These are phyloP conservation scores for Populus tomentosa DNA, from an alignment of 441 rosid species.

Conservation along the genomic window DNA sequence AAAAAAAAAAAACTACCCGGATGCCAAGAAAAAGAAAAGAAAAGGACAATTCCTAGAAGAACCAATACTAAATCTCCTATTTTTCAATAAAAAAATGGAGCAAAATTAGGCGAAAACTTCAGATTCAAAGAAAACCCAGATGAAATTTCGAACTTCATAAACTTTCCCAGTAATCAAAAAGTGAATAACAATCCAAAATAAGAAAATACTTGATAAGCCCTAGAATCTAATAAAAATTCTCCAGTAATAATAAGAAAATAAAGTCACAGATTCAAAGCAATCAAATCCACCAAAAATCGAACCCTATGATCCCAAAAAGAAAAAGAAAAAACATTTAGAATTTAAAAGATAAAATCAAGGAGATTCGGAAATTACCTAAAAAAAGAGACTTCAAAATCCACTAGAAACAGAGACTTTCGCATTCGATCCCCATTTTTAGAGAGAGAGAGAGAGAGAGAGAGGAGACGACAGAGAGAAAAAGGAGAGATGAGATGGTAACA, in stretches of 20 bases:
- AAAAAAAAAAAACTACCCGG: background rate
- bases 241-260: slow-evolving; percentile 7
- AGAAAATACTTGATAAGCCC: slow-evolving; percentile 23
- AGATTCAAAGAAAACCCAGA: slow-evolving; percentile 1
- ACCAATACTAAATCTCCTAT: background rate
- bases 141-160: background rate
- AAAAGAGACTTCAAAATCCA: slow-evolving; percentile 30
- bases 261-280: slow-evolving; percentile 28
- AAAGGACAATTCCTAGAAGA: background rate
- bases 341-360: background rate
- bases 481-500: slow-evolving; percentile 9
- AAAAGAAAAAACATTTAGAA: background rate
- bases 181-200: background rate
- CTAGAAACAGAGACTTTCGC: slow-evolving; percentile 27
- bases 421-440: slow-evolving; percentile 24
- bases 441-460: too few relatives aligned
- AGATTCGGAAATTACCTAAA: slow-evolving; percentile 33
- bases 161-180: slow-evolving; percentile 17
- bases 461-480: background rate
- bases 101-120: background rate
- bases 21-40: background rate
- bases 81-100: background rate
- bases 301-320: slow-evolving; percentile 17
- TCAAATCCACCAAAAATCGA: slow-evolving; percentile 23
- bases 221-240: slow-evolving; percentile 20